Evolutionary conservation across 2,329 filamentous ascomycete genomes (phyloP), one percentile per base, ranked within the genome.

Genomic region (Hypoxylon rubiginosum): DNA sequence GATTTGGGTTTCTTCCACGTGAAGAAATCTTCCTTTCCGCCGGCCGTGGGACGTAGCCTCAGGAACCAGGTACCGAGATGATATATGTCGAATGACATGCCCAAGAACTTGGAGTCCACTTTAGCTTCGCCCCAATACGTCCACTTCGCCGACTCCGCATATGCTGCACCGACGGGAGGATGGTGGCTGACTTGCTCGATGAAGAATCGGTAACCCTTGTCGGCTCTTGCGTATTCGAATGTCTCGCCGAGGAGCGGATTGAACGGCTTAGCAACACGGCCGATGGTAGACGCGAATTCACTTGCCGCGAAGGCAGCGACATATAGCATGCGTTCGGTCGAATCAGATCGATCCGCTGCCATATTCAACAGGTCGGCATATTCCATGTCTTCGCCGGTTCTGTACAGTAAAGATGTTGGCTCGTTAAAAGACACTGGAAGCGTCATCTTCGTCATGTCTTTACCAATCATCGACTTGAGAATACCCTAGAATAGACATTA

Each of bases 361-460:
- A 91, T 89, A 74, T 99, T 94, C 32, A 99, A 85, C 6, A 99
- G 88, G 73, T 98, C 93, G 0, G 92, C 92, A 76, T 99, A 99
- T 80, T 99, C 96, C 92, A 99, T 95, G 76, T 99, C 96, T 81
- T 99, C 96, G 4, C 93, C 93, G 46, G 97, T 95, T 77, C 96
- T 92, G 79, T 98, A 96, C 8, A 99, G 86, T 11, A 99, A 84
- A 5, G 96, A 98, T 0, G 96, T 99, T 0, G 96, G 96, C 79
- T 99, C 96, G 80, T 99, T 99, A 84, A 99, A 98, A 0, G 96
- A 97, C 1, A 99, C 96, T 0, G 96, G 96, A 19, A 99, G 83
- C 0, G 96, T 98, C 95, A 99, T 99, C 83, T 97, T 98, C 39
- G 96, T 98, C 96, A 99, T 98, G 77, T 99, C 96, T 79, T 99